Evolutionary conservation across 352 stramenopile species (phyloP), one percentile per base, ranked within the genome.

Genomic region (Phytophthora agathidicida): DNA sequence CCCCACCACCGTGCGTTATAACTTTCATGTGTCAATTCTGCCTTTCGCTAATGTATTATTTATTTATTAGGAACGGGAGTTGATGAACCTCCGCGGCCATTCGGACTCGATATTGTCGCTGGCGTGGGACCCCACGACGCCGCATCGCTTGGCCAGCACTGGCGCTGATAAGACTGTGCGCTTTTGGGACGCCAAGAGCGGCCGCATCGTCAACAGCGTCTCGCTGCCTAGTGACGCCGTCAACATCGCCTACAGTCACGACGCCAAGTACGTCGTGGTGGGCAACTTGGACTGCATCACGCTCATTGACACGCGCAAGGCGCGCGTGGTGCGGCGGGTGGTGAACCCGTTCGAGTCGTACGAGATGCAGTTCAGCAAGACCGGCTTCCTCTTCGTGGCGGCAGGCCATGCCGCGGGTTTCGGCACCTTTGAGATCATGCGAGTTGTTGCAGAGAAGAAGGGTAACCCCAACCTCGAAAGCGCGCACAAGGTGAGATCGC

Each of bases 371-470:
- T 95, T 93, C 67, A 93, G 66, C 71, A 83, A 85, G 52, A 77
- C 69, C 13, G 83, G 82, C 19, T 88, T 89, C 32, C 62, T 95
- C 17, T 95, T 92, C 39, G 86, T 93, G 30, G 86, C 86, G 8
- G 77, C 86, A 81, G 83, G 83, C 0, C 83, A 95, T 49, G 75
- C 86, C 8, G 61, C 83, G 1, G 86, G 86, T 0, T 84, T 91
- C 45, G 86, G 86, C 24, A 92, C 81, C 4, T 89, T 93, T 42
- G 86, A 95, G 60, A 91, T 95, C 65, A 90, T 92, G 74, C 77
- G 82, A 27, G 72, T 95, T 32, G 74, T 89, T 6, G 23, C 62
- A 2, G 86, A 95, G 41, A 90, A 91, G 54, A 91, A 92, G 53
- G 78, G 78, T 3, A 85, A 79, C 3, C 80, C 83, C n/a, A 92